phyloP scores from a whole-genome alignment of 306 rosid genomes.

The Quercus agrifolia region DNA sequence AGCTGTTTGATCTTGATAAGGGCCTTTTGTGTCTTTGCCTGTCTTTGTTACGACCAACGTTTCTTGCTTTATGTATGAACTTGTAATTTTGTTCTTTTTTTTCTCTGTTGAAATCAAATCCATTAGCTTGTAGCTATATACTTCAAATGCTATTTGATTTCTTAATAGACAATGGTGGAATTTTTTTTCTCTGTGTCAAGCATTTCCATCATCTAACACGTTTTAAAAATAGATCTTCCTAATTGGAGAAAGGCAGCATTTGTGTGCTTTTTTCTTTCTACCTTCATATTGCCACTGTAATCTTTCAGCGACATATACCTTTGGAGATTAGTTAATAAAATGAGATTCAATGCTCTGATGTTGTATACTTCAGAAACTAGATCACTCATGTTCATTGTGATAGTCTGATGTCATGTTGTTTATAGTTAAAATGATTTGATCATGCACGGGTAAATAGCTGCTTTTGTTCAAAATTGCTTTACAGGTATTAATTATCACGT shows the following conservation, averaged over 20 bases:
- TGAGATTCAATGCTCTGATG: background rate
- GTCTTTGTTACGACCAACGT: slow-evolving; percentile 1
- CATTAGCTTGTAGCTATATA: background rate
- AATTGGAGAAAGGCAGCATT: slow-evolving; percentile 9
- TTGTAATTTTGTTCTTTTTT: background rate
- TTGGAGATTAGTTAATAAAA: background rate
- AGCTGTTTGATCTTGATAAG: slow-evolving; percentile 1
- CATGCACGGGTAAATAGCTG: background rate
- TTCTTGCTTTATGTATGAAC: slow-evolving; percentile 3
- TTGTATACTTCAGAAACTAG: background rate
- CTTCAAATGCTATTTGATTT: slow-evolving; percentile 9
- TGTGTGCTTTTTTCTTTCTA: slow-evolving; percentile 10
- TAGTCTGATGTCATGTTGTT: background rate
- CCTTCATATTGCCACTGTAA: background rate
- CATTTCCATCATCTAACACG: slow-evolving; percentile 8
- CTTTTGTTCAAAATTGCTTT: background rate
- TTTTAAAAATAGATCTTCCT: background rate
- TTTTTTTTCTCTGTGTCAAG: slow-evolving; percentile 1
- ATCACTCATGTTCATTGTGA: background rate
- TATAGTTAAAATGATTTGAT: background rate
- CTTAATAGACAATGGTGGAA: slow-evolving; percentile 1
- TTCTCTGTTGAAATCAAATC: background rate
- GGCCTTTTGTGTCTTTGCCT: background rate
- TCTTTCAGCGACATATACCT: slow-evolving; percentile 1
- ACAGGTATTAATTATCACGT: background rate